A percentile compares a stretch with the other conserved stretches of the same genome.
These are phyloP conservation scores for Phialophora verrucosa DNA, from an alignment of 2,329 filamentous ascomycete species.

Conservation along the genomic window DNA sequence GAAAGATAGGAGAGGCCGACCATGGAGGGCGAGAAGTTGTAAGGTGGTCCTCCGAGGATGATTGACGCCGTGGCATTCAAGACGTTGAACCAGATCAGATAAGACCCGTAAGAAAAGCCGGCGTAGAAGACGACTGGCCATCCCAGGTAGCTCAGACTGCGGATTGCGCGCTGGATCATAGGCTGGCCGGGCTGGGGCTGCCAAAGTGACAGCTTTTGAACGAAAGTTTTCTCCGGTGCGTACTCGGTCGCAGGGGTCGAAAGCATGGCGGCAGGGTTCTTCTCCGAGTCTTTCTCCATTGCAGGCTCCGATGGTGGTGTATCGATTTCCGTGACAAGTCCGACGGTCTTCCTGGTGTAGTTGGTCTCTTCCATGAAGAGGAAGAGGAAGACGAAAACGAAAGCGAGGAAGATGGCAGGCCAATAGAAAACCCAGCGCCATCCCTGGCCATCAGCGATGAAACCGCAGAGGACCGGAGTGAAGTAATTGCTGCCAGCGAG, in stretches of 20 bases:
- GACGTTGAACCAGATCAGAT: constrained; percentile 51
- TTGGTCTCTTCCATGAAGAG: constrained; percentile 40
- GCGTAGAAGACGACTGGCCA: constrained; percentile 50
- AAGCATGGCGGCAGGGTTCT: constrained; percentile 5
- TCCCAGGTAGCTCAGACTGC: constrained; percentile 29
- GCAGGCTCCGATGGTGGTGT: constrained; percentile 21
- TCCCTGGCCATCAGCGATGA: constrained; percentile 38
- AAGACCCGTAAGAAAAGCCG: constrained; percentile 49
- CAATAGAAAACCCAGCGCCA: constrained; percentile 40
- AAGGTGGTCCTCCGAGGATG: constrained; percentile 46
- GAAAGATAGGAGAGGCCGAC: constrained; percentile 50
- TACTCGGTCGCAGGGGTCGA: constrained; percentile 2
- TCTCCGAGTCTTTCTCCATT: constrained; percentile 20
- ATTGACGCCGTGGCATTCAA: constrained; percentile 51
- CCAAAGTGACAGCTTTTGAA: constrained; percentile 30
- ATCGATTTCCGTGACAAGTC: constrained; percentile 16
- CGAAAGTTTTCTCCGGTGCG: constrained; percentile 24
- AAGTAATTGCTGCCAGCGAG: constrained; percentile 37
- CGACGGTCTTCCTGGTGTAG: constrained; percentile 29
- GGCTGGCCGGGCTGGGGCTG: constrained; percentile 18
- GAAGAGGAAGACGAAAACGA: constrained; percentile 33
- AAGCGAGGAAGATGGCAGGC: constrained; percentile 33
- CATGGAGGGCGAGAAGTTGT: constrained; percentile 48
- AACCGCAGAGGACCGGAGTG: constrained; percentile 47
- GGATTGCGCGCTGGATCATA: constrained; percentile 27